phyloP scores from a whole-genome alignment of 2,329 filamentous ascomycete species.

The Didymella exigua region DNA sequence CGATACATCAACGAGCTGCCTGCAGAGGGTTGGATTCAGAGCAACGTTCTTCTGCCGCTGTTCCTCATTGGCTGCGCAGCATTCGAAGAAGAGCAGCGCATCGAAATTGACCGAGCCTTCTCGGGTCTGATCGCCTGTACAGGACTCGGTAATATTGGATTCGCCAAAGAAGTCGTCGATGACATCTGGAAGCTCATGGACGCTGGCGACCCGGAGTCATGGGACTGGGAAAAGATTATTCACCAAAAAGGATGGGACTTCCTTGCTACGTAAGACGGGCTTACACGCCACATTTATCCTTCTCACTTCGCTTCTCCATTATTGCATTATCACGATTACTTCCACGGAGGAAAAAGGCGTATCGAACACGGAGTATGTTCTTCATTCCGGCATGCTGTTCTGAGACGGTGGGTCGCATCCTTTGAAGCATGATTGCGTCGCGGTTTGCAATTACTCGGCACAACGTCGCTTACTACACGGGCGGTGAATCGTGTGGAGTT shows the following conservation, averaged over 20 bases:
- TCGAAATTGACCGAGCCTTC: constrained; percentile 61
- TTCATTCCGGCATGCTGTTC: constrained; percentile 5
- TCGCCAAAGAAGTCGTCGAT: constrained; percentile 61
- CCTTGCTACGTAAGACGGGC: constrained; percentile 57
- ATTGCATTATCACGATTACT: constrained; percentile 14
- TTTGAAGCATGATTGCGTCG: constrained; percentile 7
- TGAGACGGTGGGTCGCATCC: constrained; percentile 11
- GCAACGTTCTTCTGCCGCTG: constrained; percentile 65
- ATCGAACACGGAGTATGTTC: constrained; percentile 1
- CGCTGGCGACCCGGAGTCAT: constrained; percentile 59
- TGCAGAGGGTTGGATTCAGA: constrained; percentile 61
- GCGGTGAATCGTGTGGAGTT: constrained; percentile 16
- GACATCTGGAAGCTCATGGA: constrained; percentile 67
- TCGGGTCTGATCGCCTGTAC: constrained; percentile 61
- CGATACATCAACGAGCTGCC: constrained; percentile 61
- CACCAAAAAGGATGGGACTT: constrained; percentile 65
- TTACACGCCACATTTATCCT: not conserved
- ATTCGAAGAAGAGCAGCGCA: constrained; percentile 60
- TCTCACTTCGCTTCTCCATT: constrained; percentile 13
- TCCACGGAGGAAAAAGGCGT: constrained; percentile 11
- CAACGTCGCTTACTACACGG: constrained; percentile 19
- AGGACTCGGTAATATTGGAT: constrained; percentile 63
- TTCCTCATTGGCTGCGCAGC: constrained; percentile 67
- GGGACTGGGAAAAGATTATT: constrained; percentile 69
- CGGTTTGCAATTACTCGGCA: constrained; percentile 28